Conservation (phyloP, 768 basidiomycete genomes). For the Serendipita sp. region DNA sequence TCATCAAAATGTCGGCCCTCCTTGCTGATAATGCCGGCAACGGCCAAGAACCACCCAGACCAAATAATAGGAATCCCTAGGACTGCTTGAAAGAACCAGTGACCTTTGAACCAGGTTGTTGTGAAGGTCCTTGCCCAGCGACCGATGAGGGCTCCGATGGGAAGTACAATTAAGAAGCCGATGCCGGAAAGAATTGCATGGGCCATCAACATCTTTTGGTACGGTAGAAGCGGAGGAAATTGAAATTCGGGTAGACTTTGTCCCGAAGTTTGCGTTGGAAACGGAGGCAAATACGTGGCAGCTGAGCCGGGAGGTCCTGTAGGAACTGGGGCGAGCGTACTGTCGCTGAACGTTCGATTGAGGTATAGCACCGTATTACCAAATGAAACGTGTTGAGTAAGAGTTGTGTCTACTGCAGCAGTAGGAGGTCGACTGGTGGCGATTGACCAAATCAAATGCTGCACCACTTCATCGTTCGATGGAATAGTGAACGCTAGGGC, state of each 20-base stretch:
- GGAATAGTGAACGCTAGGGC: slow-evolving; percentile 14
- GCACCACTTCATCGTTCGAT: slow-evolving; percentile 16
- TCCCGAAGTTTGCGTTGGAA: slow-evolving; percentile 12
- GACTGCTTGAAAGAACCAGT: slow-evolving; percentile 34
- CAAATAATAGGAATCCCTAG: slow-evolving; percentile 31
- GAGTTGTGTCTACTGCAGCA: slow-evolving; percentile 26
- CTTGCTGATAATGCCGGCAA: slow-evolving; percentile 20
- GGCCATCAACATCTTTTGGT: slow-evolving; percentile 35
- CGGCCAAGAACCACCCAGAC: slow-evolving; percentile 17
- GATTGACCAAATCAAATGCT: slow-evolving; percentile 45
- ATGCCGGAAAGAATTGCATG: slow-evolving; percentile 36
- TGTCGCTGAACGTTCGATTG: slow-evolving; percentile 22
- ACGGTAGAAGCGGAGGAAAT: slow-evolving; percentile 24
- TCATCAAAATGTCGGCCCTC: slow-evolving; percentile 26
- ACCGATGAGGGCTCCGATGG: slow-evolving; percentile 37
- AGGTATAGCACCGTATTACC: slow-evolving; percentile 33
- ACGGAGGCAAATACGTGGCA: slow-evolving; percentile 14
- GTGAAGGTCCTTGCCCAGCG: slow-evolving; percentile 35
- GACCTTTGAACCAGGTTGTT: slow-evolving; percentile 35
- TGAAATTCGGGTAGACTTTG: slow-evolving; percentile 4
- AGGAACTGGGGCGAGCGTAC: slow-evolving; percentile 15
- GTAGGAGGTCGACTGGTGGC: slow-evolving; percentile 33
- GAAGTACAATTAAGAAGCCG: slow-evolving; percentile 38
- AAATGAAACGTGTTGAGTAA: slow-evolving; percentile 32
- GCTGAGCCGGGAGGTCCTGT: slow-evolving; percentile 9